Evolutionary conservation across 495 filamentous ascomycete genomes (phyloP).

Genomic region (Eremomyces bilateralis): DNA sequence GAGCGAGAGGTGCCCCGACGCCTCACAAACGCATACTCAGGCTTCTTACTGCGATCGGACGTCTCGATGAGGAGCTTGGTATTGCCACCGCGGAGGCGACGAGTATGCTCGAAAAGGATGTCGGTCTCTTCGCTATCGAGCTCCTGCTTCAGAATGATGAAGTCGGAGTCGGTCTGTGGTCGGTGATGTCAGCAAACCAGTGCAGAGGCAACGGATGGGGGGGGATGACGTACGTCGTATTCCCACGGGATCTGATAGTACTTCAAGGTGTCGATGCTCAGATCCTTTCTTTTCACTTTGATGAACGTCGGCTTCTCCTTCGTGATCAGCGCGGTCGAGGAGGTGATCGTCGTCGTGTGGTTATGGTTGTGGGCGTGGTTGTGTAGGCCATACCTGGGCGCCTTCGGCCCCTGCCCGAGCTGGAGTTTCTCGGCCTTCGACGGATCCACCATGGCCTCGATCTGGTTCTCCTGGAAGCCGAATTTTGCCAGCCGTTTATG

Average conservation of each 20-base stretch:
- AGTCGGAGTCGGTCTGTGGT: constrained; percentile 14
- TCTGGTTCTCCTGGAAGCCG: constrained; percentile 20
- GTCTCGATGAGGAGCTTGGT: constrained; percentile 16
- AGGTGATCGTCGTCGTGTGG: constrained; percentile 2
- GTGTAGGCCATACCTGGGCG: constrained; percentile 3
- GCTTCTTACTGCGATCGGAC: constrained; percentile 9
- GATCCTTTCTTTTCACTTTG: constrained; percentile 19
- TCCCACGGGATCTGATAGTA: constrained; percentile 22
- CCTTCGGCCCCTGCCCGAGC: constrained; percentile 6
- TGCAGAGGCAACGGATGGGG: neutral
- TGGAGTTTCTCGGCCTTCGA: constrained; percentile 11
- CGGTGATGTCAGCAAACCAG: constrained; percentile 1
- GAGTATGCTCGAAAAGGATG: constrained; percentile 22
- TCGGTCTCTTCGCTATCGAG: constrained; percentile 20
- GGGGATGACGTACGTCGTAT: constrained; percentile 14
- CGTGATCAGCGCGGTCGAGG: neutral
- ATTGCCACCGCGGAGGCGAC: constrained; percentile 13
- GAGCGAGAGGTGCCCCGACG: constrained; percentile 10
- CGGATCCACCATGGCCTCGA: constrained; percentile 19
- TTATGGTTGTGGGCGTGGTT: neutral
- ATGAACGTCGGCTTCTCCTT: constrained; percentile 12
- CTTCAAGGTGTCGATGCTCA: constrained; percentile 17
- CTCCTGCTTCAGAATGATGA: constrained; percentile 21
- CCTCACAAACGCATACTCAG: constrained; percentile 20
- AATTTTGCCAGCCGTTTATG: constrained; percentile 13